Evolutionary conservation across 257 asterid genomes (phyloP).

Genomic region (Solanum peruvianum): DNA sequence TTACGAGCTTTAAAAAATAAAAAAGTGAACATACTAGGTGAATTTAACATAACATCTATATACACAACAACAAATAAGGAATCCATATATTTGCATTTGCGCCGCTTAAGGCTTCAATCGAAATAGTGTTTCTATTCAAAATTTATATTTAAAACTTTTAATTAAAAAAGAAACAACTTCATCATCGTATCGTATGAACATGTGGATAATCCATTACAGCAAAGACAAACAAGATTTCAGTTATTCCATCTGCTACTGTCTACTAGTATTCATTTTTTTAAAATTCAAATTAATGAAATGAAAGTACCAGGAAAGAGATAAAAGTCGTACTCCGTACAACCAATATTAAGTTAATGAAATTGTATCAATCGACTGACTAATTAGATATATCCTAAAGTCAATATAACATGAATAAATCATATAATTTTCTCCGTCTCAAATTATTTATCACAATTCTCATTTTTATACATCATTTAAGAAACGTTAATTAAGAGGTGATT

Average conservation of each 20-base stretch:
- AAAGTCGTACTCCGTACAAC: neutral
- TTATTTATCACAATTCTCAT: fast-evolving
- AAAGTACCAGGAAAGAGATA: neutral
- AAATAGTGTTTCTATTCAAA: too few relatives aligned
- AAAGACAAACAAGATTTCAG: neutral
- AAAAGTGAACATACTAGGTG: neutral
- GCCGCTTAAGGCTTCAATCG: fast-evolving
- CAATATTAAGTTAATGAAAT: neutral
- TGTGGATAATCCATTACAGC: neutral
- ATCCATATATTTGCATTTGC: neutral
- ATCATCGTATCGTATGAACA: too few relatives aligned
- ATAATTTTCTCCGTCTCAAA: neutral
- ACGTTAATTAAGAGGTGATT: neutral
- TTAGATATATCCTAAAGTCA: neutral
- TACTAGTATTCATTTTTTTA: neutral
- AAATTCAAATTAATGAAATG: neutral
- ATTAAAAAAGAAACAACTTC: too few relatives aligned
- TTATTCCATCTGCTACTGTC: neutral
- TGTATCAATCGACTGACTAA: neutral
- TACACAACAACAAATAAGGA: neutral
- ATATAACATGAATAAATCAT: neutral
- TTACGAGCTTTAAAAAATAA: neutral
- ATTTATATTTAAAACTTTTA: neutral
- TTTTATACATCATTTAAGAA: neutral
- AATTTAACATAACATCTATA: neutral